phyloP scores from a whole-genome alignment of 2,329 filamentous ascomycete genomes.

The Diplodia corticola region DNA sequence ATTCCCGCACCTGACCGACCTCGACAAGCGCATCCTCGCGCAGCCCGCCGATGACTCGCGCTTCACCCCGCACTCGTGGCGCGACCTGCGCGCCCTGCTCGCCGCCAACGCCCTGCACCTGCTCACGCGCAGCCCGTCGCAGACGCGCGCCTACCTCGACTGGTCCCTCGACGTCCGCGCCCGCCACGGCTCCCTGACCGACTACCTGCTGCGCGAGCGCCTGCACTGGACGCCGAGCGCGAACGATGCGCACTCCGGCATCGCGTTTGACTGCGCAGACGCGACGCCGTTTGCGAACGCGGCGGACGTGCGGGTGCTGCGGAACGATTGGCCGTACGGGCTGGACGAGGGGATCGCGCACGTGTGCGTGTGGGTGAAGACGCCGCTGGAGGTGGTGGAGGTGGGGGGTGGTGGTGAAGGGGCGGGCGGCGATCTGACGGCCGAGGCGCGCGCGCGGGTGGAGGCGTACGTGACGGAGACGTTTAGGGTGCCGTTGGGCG shows the following conservation, averaged over 20 bases:
- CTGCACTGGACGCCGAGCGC: constrained; percentile 51
- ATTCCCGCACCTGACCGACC: constrained; percentile 36
- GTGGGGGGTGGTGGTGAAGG: too few species aligned
- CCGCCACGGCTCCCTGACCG: constrained; percentile 57
- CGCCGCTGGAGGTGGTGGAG: constrained; percentile 33
- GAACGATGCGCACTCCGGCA: neutral
- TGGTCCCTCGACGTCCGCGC: constrained; percentile 58
- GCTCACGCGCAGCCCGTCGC: constrained; percentile 60
- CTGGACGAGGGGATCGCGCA: constrained; percentile 53
- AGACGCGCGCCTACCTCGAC: constrained; percentile 59
- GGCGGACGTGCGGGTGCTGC: constrained; percentile 57
- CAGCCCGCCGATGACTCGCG: constrained; percentile 21
- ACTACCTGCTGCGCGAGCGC: constrained; percentile 57
- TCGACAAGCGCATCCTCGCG: constrained; percentile 35
- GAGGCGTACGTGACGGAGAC: constrained; percentile 23
- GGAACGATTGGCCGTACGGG: constrained; percentile 67
- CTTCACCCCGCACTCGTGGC: constrained; percentile 40
- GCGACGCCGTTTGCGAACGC: constrained; percentile 55
- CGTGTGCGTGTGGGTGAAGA: constrained; percentile 55
- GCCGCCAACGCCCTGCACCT: constrained; percentile 55
- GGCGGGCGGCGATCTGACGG: constrained; percentile 34
- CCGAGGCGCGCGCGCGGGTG: constrained; percentile 32
- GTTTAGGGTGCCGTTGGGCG: constrained; percentile 17
- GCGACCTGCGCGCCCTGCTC: constrained; percentile 35
- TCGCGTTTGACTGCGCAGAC: constrained; percentile 46